phyloP scores from a whole-genome alignment of 176 grass and related monocot genomes.

The Oryza longistaminata region DNA sequence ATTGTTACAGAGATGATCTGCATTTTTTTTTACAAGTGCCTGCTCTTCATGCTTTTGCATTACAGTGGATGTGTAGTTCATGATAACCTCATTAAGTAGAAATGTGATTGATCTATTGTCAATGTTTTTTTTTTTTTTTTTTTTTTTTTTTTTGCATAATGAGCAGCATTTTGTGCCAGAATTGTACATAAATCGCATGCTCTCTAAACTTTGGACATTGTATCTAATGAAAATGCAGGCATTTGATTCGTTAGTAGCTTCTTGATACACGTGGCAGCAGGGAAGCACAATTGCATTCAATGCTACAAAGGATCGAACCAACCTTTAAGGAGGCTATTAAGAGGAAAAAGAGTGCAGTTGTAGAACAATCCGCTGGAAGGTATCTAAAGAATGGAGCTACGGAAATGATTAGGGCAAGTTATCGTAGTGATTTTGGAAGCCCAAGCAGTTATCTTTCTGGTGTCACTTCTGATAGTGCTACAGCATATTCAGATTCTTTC shows the following conservation, averaged over 20 bases:
- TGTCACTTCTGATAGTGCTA: slow-evolving; percentile 52
- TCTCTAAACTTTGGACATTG: slow-evolving; percentile 31
- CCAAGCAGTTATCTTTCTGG: slow-evolving; percentile 53
- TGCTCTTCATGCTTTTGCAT: slow-evolving; percentile 9
- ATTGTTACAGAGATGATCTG: background rate
- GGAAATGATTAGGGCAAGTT: slow-evolving; percentile 57
- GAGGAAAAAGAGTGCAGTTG: slow-evolving; percentile 32
- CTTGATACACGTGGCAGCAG: slow-evolving; percentile 87
- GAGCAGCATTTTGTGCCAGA: slow-evolving; percentile 3
- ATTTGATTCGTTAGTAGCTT: slow-evolving; percentile 74
- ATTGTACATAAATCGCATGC: slow-evolving; percentile 7
- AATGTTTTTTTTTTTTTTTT: background rate
- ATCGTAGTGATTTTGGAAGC: slow-evolving; percentile 50
- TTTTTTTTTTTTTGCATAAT: background rate
- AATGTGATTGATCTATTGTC: slow-evolving; percentile 5
- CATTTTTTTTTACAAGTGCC: background rate
- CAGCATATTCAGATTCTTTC: slow-evolving; percentile 65
- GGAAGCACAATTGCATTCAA: slow-evolving; percentile 87
- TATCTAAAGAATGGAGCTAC: slow-evolving; percentile 48
- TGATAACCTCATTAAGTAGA: background rate
- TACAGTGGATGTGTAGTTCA: background rate
- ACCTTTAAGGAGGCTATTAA: slow-evolving; percentile 90
- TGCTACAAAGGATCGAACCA: slow-evolving; percentile 81
- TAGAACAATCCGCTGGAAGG: slow-evolving; percentile 44
- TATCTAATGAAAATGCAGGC: slow-evolving; percentile 45